Percentiles rank a stretch among this genome's conserved stretches.
These are phyloP conservation scores for Mucor plumbeus DNA, from an alignment of 371 early-diverging fungal genomes.

Conservation along the genomic window DNA sequence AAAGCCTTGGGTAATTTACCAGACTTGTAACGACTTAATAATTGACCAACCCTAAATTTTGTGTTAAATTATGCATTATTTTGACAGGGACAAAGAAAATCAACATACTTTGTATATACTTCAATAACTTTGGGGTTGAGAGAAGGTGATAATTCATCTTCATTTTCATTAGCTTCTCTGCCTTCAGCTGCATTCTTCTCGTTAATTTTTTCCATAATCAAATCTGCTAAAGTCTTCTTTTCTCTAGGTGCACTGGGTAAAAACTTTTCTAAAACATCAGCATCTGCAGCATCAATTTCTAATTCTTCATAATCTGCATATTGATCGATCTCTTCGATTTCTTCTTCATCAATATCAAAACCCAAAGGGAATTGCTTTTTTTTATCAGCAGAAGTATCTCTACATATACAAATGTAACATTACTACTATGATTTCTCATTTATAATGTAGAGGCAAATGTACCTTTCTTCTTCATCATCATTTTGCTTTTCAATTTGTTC, in stretches of 20 bases:
- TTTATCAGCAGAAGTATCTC: constrained; percentile 4
- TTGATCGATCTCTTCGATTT: constrained; percentile 62
- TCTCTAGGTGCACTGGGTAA: constrained; percentile 83
- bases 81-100: neutral
- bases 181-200: constrained; percentile 64
- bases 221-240: constrained; percentile 88
- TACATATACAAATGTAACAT: neutral
- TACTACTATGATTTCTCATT: neutral
- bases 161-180: constrained; percentile 38
- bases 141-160: constrained; percentile 55
- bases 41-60: constrained; percentile 75
- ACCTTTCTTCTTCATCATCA: constrained; percentile 41
- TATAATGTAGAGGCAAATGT: neutral
- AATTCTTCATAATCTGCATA: constrained; percentile 60
- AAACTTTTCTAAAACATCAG: constrained; percentile 84
- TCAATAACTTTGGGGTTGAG: constrained; percentile 92
- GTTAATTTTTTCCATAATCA: constrained; percentile 94
- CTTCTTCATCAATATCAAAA: constrained; percentile 56
- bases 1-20: constrained; percentile 98
- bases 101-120: constrained; percentile 87
- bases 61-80: constrained; percentile 1
- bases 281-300: constrained; percentile 79
- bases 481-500: constrained; percentile 72
- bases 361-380: constrained; percentile 38
- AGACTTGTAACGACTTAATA: constrained; percentile 92